Base-by-base conservation (phyloP, 2,329 filamentous ascomycete genomes). In the Metarhizium guizhouense region DNA sequence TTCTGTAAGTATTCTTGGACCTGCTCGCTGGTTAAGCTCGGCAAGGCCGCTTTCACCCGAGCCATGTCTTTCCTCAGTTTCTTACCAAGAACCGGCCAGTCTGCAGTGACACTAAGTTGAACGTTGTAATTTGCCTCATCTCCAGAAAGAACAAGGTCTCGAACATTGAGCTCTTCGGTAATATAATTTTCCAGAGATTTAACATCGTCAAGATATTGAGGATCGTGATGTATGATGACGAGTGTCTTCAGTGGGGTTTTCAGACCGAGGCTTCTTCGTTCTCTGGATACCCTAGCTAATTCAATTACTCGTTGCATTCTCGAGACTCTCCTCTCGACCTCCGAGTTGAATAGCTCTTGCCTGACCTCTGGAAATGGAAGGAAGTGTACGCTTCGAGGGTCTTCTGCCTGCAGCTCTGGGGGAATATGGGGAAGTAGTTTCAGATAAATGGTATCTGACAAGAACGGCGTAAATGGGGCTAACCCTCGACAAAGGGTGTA, bases 281-380 rank as follows among this genome's bases (percentile, higher is more conserved):
- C 94, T 70, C 94, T 83, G 52, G 90, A 92, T 53, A 93, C 84
- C 67, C 94, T 84, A 50, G 84, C 90, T 59, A 97, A 81, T 66
- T 97, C 91, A 69, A 99, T 96, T 67, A 97, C 91, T 62, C 86
- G 88, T 72, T 97, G 93, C 94, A 99, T 97, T 51, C 91, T 85
- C 59, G 82, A 80, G 13, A 97, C 91, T 61, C 88, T 84, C 59
- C 94, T 84, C 75, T 97, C 93, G 48, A 97, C 86, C 25, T 84
- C 86, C 52, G 83, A 81, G 68, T 97, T 87, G 66, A 96, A 96
- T 4, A 97, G 80, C 67, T 95, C 91, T 64, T 90, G 80, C 58
- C 90, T 84, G 2, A 96, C 91, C 60, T 91, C 87, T 13, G 94
- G 94, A 78, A 93, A 97, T 6, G 86, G 73, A 56, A 96, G 76